Conservation (phyloP, 2,329 filamentous ascomycete species). For the Fusarium euwallaceae region DNA sequence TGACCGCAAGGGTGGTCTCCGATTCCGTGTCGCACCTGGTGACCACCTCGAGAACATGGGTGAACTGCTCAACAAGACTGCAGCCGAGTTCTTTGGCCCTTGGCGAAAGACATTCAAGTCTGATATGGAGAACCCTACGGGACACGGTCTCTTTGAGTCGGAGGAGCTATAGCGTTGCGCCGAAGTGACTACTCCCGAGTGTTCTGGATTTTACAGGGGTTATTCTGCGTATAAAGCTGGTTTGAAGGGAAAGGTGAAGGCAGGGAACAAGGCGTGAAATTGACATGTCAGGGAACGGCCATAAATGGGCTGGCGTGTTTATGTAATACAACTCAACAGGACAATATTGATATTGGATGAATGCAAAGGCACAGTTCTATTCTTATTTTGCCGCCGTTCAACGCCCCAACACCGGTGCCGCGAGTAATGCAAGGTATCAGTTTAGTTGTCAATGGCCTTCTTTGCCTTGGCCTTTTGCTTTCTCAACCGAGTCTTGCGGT, state of each 20-base stretch:
- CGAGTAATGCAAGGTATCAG: constrained; percentile 49
- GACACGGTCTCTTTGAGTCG: constrained; percentile 30
- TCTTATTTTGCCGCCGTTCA: constrained; percentile 44
- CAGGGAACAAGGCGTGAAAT: not conserved
- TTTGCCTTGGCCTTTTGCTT: constrained; percentile 71
- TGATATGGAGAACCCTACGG: constrained; percentile 31
- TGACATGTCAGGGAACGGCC: not conserved
- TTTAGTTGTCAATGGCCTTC: constrained; percentile 63
- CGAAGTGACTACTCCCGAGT: constrained; percentile 13
- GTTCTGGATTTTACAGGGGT: constrained; percentile 19
- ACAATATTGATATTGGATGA: constrained; percentile 35
- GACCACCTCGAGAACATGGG: constrained; percentile 86
- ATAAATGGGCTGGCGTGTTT: constrained; percentile 19
- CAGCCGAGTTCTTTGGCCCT: constrained; percentile 75
- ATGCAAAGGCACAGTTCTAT: constrained; percentile 39
- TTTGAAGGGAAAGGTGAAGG: not conserved
- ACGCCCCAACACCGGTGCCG: constrained; percentile 53
- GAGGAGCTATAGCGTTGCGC: constrained; percentile 54
- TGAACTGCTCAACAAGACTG: constrained; percentile 73
- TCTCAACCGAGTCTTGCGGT: constrained; percentile 68
- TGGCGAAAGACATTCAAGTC: constrained; percentile 54
- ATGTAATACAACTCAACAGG: constrained; percentile 38
- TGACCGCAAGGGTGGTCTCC: constrained; percentile 82
- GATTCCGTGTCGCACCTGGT: constrained; percentile 80
- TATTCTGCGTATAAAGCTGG: constrained; percentile 16